Conservation (phyloP, 257 asterid species). For the Sherardia arvensis region DNA sequence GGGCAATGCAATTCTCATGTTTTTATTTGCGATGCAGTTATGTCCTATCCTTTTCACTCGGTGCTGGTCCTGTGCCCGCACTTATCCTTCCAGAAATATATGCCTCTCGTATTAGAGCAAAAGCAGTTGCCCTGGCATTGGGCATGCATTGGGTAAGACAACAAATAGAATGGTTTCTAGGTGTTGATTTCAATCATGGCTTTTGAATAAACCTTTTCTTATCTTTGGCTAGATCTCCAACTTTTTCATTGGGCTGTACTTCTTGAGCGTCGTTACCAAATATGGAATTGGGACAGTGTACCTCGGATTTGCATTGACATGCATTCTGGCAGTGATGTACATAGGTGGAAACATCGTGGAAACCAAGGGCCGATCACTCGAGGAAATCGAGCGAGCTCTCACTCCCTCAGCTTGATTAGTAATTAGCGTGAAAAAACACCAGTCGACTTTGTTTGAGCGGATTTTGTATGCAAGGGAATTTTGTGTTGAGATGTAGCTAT, state of each 20-base stretch:
- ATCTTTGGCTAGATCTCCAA: conserved; percentile 58
- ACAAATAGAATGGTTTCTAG: not conserved
- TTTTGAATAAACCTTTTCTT: too few species aligned
- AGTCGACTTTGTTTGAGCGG: not conserved
- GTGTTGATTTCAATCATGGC: not conserved
- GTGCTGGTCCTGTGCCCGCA: conserved; percentile 99
- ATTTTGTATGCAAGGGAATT: not conserved
- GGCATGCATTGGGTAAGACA: conserved; percentile 91
- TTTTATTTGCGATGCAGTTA: conserved; percentile 35
- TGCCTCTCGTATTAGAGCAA: conserved; percentile 86
- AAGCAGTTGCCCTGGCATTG: conserved; percentile 84
- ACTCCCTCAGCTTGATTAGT: conserved; percentile 38
- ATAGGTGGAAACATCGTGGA: conserved; percentile 74
- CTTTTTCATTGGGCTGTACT: conserved; percentile 79
- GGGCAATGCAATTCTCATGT: not conserved
- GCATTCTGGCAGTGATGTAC: conserved; percentile 68
- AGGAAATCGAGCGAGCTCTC: conserved; percentile 79
- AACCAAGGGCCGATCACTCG: conserved; percentile 88
- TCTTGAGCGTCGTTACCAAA: conserved; percentile 75
- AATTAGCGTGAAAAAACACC: not conserved
- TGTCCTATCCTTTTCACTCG: conserved; percentile 84
- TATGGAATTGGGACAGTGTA: conserved; percentile 83
- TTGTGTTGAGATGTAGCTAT: not conserved
- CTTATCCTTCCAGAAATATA: conserved; percentile 88
- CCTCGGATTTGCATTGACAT: conserved; percentile 73